Base-by-base conservation (phyloP, 768 basidiomycete species). In the Macrolepiota fuliginosa region DNA sequence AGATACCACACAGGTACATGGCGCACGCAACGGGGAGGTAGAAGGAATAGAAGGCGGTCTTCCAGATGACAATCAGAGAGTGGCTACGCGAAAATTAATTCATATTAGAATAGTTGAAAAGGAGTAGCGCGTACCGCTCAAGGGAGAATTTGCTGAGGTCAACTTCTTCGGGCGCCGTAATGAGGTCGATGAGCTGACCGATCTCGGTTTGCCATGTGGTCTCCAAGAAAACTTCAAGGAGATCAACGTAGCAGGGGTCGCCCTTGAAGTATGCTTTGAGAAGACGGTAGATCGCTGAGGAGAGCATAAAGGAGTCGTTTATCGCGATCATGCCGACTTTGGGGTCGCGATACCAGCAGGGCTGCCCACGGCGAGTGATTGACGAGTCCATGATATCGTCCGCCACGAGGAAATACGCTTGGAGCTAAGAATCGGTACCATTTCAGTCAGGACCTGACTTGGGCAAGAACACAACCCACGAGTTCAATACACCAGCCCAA, bases 371-470 rank as follows among this genome's bases (percentile, higher is more conserved):
- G 25, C 96, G 90, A 11, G 96, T 98, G 67, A 98, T 89, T 51
- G 91, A 93, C 19, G 83, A 73, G 71, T 99, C 96, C 97, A 99
- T 99, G 69, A 98, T 95, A 74, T 98, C 96, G 75, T 99, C 94
- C 3, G 93, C 84, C 59, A 97, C 94, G 59, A 98, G 86, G 88
- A 98, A 98, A 77, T 90, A 97, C 0, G 94, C 95, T 88, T 98
- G 96, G 7, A 99, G 85, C 94, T 96, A 22, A 17, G 22, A 36
- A 12, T 24, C 13, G 6, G 12, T 36, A 29, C 53, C 27, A 24
- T 12, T 13, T 25, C 4, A 42, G 37, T 32, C 2, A 19, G 50
- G 12, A 9, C 15, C n/a, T 17, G 19, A 15, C 17, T 17, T 7
- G 0, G 22, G 17, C 24, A 11, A 40, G 29, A 36, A 15, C 6